phyloP scores from a whole-genome alignment of 805 yeast species.

The Phaffomyces opuntiae region DNA sequence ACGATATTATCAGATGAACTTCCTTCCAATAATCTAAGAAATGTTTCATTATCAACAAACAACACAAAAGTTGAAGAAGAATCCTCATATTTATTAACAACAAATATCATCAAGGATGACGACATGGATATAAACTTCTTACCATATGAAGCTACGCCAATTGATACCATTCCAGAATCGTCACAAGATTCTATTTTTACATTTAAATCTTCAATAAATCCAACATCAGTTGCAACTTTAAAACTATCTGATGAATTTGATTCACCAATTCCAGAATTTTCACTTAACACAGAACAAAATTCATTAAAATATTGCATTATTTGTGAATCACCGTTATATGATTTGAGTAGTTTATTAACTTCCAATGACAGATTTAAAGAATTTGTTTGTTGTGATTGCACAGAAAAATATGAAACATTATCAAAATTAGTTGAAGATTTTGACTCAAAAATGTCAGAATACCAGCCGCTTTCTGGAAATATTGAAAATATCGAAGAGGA shows the following conservation, averaged over 20 bases:
- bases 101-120: background rate
- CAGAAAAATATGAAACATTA: conserved; percentile 47
- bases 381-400: conserved; percentile 58
- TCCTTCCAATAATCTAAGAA: background rate
- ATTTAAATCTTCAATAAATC: background rate
- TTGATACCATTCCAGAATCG: conserved; percentile 7
- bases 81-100: background rate
- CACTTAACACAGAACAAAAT: conserved; percentile 4
- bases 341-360: conserved; percentile 37
- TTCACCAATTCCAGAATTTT: conserved; percentile 6
- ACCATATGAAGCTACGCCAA: background rate
- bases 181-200: background rate
- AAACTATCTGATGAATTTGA: conserved; percentile 12
- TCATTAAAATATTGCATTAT: conserved; percentile 45
- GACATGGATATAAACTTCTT: background rate
- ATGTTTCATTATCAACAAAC: background rate
- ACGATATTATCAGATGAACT: background rate
- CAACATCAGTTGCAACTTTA: conserved; percentile 12
- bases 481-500: conserved; percentile 19
- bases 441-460: conserved; percentile 25
- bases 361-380: conserved; percentile 30
- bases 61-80: conserved; percentile 5
- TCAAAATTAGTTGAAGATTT: conserved; percentile 31
- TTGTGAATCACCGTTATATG: conserved; percentile 66
- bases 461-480: conserved; percentile 13